These are phyloP conservation scores for Aspergillus pseudoglaucus DNA, from an alignment of 2,329 filamentous ascomycete genomes.

Conservation along the genomic window DNA sequence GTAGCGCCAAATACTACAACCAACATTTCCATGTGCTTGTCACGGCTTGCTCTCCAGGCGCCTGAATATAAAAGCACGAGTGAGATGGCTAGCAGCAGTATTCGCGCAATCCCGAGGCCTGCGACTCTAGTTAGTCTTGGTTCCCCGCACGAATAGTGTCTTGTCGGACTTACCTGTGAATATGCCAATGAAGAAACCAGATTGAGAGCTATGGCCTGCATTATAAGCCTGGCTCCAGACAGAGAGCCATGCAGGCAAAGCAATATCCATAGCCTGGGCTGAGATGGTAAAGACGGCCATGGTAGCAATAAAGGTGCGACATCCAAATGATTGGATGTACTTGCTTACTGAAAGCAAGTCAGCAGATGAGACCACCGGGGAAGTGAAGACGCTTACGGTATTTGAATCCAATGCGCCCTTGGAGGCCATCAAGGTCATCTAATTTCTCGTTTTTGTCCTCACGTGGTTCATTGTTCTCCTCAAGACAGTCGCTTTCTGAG, in stretches of 20 bases:
- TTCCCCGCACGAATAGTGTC: background rate
- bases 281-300: background rate
- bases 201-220: background rate
- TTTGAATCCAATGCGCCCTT: background rate
- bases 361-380: background rate
- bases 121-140: background rate
- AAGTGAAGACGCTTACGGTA: constrained; percentile 1
- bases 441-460: background rate
- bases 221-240: constrained; percentile 4
- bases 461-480: background rate
- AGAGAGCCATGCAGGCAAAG: constrained; percentile 7
- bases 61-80: constrained; percentile 6
- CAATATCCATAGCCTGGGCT: constrained; percentile 8
- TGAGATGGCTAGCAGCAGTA: constrained; percentile 4
- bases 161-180: background rate
- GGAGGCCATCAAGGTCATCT: background rate
- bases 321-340: constrained; percentile 6
- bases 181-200: constrained; percentile 2
- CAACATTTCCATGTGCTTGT: constrained; percentile 7
- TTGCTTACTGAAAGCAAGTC: constrained; percentile 1
- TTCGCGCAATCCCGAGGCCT: constrained; percentile 6
- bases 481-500: background rate
- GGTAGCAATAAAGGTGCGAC: constrained; percentile 2
- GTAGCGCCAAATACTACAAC: constrained; percentile 6
- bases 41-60: constrained; percentile 8